phyloP scores from a whole-genome alignment of 2,329 filamentous ascomycete genomes.

The Fusarium penzigii region DNA sequence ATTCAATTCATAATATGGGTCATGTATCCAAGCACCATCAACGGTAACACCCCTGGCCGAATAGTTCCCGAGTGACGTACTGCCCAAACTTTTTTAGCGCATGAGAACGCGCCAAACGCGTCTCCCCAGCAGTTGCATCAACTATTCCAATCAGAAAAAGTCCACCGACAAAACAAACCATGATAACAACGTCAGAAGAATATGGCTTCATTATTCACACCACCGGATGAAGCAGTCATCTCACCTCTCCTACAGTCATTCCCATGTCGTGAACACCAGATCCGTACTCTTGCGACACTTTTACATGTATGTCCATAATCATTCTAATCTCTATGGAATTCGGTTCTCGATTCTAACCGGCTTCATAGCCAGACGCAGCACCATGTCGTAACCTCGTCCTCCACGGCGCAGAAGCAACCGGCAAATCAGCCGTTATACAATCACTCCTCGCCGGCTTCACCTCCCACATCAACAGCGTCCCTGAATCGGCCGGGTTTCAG shows the following conservation, averaged over 20 bases:
- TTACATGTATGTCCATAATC: conserved; percentile 44
- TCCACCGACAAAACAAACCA: neutral
- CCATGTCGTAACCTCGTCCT: conserved; percentile 74
- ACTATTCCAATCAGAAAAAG: conserved; percentile 12
- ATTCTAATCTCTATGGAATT: too few relatives aligned
- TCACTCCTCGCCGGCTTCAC: conserved; percentile 40
- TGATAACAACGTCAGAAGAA: neutral
- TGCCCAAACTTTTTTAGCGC: conserved; percentile 2
- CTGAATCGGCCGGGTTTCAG: conserved; percentile 39
- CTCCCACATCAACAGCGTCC: conserved; percentile 13
- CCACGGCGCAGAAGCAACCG: conserved; percentile 83
- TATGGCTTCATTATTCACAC: conserved; percentile 47
- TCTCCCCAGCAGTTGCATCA: conserved; percentile 18
- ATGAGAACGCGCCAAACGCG: conserved; percentile 31
- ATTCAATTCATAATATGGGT: neutral
- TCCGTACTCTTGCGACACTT: conserved; percentile 58
- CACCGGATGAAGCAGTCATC: conserved; percentile 54
- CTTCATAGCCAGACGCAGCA: conserved; percentile 61
- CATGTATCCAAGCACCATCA: neutral
- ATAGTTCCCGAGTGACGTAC: conserved; percentile 31
- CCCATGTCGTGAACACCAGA: conserved; percentile 60
- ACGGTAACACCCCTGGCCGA: conserved; percentile 15
- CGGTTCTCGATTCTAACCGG: too few relatives aligned
- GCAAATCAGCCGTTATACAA: conserved; percentile 73
- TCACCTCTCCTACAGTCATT: conserved; percentile 49